A percentile compares a stretch with the other conserved stretches of the same genome.
Conservation (phyloP, 176 grass and related monocot genomes). For the Carex cristatella region DNA sequence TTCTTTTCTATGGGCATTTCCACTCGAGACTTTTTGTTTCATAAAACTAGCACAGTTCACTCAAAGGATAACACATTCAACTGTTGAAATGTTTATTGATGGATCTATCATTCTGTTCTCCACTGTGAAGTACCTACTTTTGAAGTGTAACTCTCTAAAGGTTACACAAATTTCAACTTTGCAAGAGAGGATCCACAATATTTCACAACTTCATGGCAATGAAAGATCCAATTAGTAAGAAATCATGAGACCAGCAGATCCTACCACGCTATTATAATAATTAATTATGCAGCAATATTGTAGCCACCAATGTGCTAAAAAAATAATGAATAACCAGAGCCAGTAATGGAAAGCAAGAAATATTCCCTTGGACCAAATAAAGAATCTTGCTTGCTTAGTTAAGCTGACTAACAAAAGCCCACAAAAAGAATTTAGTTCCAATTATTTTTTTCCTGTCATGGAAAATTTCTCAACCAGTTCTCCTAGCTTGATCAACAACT, state of each 20-base stretch:
- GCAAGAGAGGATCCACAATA: neutral
- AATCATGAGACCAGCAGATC: neutral
- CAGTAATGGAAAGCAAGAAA: neutral
- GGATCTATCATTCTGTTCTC: neutral
- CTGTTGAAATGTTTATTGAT: neutral
- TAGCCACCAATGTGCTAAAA: neutral
- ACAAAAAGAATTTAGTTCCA: slow-evolving; percentile 5
- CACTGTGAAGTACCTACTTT: neutral
- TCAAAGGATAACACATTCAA: neutral
- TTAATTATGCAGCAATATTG: neutral
- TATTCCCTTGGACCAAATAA: slow-evolving; percentile 3
- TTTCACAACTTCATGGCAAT: neutral
- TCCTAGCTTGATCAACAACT: neutral
- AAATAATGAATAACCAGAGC: slow-evolving; percentile 1
- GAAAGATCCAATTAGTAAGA: neutral
- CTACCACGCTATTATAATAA: neutral
- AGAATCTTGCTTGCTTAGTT: neutral
- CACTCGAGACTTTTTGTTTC: neutral
- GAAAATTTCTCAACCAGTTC: neutral
- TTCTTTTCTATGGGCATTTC: neutral
- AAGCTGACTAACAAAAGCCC: neutral
- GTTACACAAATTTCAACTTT: neutral
- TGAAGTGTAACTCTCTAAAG: neutral
- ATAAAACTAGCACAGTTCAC: neutral
- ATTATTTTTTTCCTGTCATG: neutral